Evolutionary conservation across 805 yeast species (phyloP).

Genomic region (Saturnispora saitoi): DNA sequence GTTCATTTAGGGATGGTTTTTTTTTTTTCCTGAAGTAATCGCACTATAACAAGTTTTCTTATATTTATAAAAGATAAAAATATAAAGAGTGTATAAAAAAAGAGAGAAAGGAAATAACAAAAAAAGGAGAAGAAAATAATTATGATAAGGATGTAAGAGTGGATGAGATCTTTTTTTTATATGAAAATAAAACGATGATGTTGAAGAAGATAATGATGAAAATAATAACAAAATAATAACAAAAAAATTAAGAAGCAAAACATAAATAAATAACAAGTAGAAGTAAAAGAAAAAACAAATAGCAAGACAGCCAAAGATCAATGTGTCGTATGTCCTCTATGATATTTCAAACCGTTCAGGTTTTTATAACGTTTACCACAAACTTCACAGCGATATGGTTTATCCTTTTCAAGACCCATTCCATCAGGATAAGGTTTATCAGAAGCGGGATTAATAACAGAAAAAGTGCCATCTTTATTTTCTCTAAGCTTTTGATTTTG

Average conservation of each 20-base stretch:
- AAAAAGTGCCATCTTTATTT: constrained; percentile 87
- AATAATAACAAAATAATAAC: not conserved
- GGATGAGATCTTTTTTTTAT: not conserved
- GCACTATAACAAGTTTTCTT: not conserved
- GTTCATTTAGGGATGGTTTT: not conserved
- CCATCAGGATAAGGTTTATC: constrained; percentile 90
- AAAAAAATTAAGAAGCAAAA: not conserved
- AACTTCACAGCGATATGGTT: constrained; percentile 96
- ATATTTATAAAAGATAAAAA: not conserved
- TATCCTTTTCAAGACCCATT: constrained; percentile 91
- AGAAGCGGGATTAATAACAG: constrained; percentile 84
- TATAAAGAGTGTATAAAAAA: not conserved
- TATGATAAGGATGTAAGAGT: no score
- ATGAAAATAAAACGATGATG: not conserved
- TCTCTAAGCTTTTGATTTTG: constrained; percentile 88
- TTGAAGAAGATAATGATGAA: not conserved
- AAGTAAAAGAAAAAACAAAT: not conserved
- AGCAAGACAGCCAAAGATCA: constrained; percentile 23
- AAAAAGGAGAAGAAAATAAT: not conserved
- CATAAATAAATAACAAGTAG: not conserved
- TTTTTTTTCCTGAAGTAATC: not conserved
- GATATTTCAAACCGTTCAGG: constrained; percentile 91
- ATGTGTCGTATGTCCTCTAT: constrained; percentile 97
- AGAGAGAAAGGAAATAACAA: not conserved
- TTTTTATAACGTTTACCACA: constrained; percentile 97